These are phyloP conservation scores for Neopestalotiopsis sp. DNA, from an alignment of 2,329 filamentous ascomycete genomes.

Conservation along the genomic window DNA sequence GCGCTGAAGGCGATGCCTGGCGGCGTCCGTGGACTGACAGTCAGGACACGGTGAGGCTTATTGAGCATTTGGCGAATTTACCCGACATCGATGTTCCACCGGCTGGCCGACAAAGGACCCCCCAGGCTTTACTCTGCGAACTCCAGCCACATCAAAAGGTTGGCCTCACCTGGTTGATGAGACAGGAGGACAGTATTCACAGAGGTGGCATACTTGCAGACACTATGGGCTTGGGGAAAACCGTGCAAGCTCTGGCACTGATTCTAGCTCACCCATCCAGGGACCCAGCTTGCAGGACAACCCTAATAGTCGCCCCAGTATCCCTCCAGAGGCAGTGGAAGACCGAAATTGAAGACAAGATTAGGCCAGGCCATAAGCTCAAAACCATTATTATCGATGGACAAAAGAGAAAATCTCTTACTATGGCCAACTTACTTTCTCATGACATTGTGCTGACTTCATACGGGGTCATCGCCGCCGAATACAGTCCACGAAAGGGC, in stretches of 20 bases:
- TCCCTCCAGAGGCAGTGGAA: constrained; percentile 20
- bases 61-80: background rate
- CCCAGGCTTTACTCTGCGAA: constrained; percentile 25
- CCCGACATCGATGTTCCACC: constrained; percentile 24
- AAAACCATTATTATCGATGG: constrained; percentile 34
- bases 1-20: background rate
- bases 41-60: background rate
- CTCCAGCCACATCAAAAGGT: constrained; percentile 35
- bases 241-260: constrained; percentile 34
- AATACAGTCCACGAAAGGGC: constrained; percentile 66
- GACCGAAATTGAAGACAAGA: constrained; percentile 27
- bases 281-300: constrained; percentile 30
- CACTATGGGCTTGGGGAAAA: constrained; percentile 38
- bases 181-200: constrained; percentile 30
- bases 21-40: no score
- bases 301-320: constrained; percentile 28
- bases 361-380: constrained; percentile 31
- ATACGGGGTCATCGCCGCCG: constrained; percentile 72
- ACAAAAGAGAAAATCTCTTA: constrained; percentile 24
- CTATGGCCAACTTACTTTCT: constrained; percentile 53
- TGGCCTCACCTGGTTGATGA: constrained; percentile 34
- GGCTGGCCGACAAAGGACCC: constrained; percentile 24
- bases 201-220: constrained; percentile 36
- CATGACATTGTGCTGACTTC: constrained; percentile 82
- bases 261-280: constrained; percentile 32